Evolutionary conservation across 176 grass and related monocot species (phyloP).

Genomic region (Coix lacrymajobi): DNA sequence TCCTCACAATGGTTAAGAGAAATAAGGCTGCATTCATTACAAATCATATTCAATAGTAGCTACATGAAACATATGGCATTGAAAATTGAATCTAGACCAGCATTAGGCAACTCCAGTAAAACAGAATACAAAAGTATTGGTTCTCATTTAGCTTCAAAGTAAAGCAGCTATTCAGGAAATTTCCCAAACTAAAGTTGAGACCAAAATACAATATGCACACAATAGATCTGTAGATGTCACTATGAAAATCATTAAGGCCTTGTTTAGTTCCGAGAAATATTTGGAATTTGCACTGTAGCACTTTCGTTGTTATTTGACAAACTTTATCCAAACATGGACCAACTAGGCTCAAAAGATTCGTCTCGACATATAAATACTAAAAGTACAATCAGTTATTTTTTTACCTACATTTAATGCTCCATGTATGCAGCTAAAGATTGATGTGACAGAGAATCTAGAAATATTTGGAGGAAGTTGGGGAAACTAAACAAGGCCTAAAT

Average conservation of each 20-base stretch:
- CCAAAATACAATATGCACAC: neutral
- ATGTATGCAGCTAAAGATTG: too few species aligned
- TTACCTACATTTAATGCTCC: too few species aligned
- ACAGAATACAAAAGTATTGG: neutral
- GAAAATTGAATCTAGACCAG: neutral
- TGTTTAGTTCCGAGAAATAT: too few species aligned
- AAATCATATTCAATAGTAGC: neutral
- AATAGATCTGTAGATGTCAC: neutral
- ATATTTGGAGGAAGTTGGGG: too few species aligned
- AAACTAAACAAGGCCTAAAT: too few species aligned
- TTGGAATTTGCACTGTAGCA: too few species aligned
- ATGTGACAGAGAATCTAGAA: too few species aligned
- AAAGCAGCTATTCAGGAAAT: neutral
- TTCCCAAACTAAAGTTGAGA: neutral
- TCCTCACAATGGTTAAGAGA: neutral
- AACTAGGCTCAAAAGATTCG: too few species aligned
- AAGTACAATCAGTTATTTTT: too few species aligned
- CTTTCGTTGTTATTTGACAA: too few species aligned
- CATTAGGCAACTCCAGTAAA: neutral
- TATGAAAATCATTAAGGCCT: slow-evolving; percentile 22
- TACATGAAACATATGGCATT: neutral
- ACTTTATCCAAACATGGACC: too few species aligned
- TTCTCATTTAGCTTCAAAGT: neutral
- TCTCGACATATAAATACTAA: too few species aligned
- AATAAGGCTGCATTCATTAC: neutral